Percentiles rank a stretch among this genome's conserved stretches.
Evolutionary conservation across 2,329 filamentous ascomycete species (phyloP).

Genomic region (Penicillium sp.): DNA sequence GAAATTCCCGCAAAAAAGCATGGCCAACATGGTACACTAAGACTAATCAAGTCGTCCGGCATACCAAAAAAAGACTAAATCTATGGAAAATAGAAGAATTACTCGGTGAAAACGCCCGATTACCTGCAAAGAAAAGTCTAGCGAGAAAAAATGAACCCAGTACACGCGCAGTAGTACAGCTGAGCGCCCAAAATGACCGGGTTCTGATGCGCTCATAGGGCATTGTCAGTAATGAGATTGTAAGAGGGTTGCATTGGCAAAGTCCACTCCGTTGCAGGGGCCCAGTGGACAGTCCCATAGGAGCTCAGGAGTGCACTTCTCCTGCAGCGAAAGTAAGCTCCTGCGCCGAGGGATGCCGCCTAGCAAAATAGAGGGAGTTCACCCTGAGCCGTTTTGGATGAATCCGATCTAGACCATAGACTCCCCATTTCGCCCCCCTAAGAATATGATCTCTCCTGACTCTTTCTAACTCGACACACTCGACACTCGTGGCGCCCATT

Average conservation of each 20-base stretch:
- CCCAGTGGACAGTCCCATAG: slow-evolving; percentile 12
- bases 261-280: slow-evolving; percentile 23
- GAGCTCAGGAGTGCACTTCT: slow-evolving; percentile 17
- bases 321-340: slow-evolving; percentile 20
- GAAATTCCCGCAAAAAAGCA: not conserved
- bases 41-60: not conserved
- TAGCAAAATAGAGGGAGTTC: slow-evolving; percentile 6
- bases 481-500: slow-evolving; percentile 12
- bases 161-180: slow-evolving; percentile 2
- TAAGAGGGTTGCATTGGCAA: slow-evolving; percentile 21
- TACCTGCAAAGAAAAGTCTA: not conserved
- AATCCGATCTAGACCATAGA: slow-evolving; percentile 21
- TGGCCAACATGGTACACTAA: not conserved
- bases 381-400: slow-evolving; percentile 14
- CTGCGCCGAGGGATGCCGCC: slow-evolving; percentile 21
- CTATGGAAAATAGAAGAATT: not conserved
- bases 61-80: not conserved
- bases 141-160: not conserved
- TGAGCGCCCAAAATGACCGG: not conserved
- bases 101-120: not conserved
- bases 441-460: slow-evolving; percentile 10
- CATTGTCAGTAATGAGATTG: slow-evolving; percentile 13
- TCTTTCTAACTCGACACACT: slow-evolving; percentile 4
- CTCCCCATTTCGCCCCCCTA: slow-evolving; percentile 5
- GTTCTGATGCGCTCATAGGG: slow-evolving; percentile 8